A percentile compares a stretch with the other conserved stretches of the same genome.
Conservation (phyloP, 768 basidiomycete species). For the Lactarius akahatsu region DNA sequence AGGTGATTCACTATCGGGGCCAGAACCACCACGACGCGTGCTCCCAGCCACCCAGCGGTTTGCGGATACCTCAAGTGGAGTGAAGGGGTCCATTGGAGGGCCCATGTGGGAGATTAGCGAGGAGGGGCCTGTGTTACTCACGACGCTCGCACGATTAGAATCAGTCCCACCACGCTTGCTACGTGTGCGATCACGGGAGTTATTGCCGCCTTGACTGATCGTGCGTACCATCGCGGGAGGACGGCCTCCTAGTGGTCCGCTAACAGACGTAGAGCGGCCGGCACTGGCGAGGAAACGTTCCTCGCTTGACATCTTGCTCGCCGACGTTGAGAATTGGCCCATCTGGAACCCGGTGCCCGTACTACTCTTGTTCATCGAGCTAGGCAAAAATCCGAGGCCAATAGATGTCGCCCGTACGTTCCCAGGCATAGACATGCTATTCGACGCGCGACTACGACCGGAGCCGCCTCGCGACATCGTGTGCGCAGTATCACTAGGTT, state of each 20-base stretch:
- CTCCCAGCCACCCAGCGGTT: slow-evolving; percentile 75
- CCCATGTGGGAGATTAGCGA: slow-evolving; percentile 34
- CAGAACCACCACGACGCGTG: slow-evolving; percentile 43
- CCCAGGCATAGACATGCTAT: slow-evolving; percentile 43
- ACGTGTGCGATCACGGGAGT: slow-evolving; percentile 61
- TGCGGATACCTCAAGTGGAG: slow-evolving; percentile 71
- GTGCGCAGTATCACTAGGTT: slow-evolving; percentile 58
- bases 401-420: slow-evolving; percentile 47
- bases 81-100: slow-evolving; percentile 61
- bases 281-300: slow-evolving; percentile 55
- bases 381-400: slow-evolving; percentile 46
- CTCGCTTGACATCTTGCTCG: slow-evolving; percentile 62
- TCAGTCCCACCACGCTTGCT: slow-evolving; percentile 85
- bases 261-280: slow-evolving; percentile 55
- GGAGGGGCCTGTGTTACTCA: slow-evolving; percentile 34
- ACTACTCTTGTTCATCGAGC: slow-evolving; percentile 37
- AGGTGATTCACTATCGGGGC: slow-evolving; percentile 63
- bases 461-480: slow-evolving; percentile 62
- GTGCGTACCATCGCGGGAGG: slow-evolving; percentile 61
- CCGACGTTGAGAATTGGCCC: slow-evolving; percentile 63
- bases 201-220: slow-evolving; percentile 48
- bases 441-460: slow-evolving; percentile 55
- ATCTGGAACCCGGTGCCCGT: slow-evolving; percentile 46
- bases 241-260: slow-evolving; percentile 57
- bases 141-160: slow-evolving; percentile 50